phyloP scores from a whole-genome alignment of 768 basidiomycete genomes.

The Termitomyces bulborhizus region DNA sequence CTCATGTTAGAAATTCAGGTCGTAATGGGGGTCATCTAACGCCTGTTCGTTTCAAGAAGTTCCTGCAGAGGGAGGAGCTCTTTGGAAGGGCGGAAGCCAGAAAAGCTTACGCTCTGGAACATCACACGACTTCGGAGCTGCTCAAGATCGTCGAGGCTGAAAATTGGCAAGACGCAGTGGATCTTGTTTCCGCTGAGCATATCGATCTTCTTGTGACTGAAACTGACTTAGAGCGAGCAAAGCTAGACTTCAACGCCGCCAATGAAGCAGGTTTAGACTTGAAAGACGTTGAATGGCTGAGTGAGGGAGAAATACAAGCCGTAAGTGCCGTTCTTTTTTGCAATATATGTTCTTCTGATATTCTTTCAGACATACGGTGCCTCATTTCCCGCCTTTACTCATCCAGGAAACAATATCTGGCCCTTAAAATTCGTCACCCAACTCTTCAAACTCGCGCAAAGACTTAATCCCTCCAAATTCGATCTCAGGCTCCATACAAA shows the following conservation, averaged over 20 bases:
- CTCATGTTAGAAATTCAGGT: conserved; percentile 31
- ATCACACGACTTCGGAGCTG: conserved; percentile 44
- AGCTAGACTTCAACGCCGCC: conserved; percentile 48
- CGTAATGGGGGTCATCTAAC: conserved; percentile 81
- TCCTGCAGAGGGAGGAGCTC: conserved; percentile 25
- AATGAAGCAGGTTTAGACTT: conserved; percentile 44
- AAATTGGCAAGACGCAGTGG: conserved; percentile 42
- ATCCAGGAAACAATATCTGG: conserved; percentile 64
- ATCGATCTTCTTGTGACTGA: conserved; percentile 42
- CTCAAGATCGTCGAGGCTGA: conserved; percentile 41
- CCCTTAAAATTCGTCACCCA: conserved; percentile 73
- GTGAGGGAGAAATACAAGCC: conserved; percentile 36
- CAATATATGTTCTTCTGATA: neutral
- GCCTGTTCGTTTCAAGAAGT: conserved; percentile 39
- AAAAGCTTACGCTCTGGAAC: conserved; percentile 49
- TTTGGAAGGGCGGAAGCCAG: conserved; percentile 52
- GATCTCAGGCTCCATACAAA: conserved; percentile 61
- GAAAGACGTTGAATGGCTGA: conserved; percentile 37
- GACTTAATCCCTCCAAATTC: conserved; percentile 12
- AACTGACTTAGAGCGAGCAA: conserved; percentile 31
- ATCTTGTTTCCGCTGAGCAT: conserved; percentile 56
- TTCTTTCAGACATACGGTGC: conserved; percentile 34
- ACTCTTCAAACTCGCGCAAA: conserved; percentile 41
- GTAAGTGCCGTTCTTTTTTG: conserved; percentile 26
- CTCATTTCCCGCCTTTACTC: conserved; percentile 43